These are phyloP conservation scores for Dendrocalamus latiflorus DNA, from an alignment of 202 grass and related monocot species.

Conservation along the genomic window DNA sequence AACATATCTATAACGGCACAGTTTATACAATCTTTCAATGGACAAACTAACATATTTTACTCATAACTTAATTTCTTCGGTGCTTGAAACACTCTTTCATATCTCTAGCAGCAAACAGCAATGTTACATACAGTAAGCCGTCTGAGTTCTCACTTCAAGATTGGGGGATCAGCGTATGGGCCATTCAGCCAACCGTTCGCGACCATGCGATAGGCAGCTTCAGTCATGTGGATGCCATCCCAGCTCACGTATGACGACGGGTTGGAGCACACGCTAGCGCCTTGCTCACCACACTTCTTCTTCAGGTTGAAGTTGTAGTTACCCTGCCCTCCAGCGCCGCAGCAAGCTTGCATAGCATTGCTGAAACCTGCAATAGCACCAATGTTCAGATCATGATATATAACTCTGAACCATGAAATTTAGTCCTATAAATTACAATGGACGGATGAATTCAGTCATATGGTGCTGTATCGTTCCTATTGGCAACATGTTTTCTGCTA, in stretches of 20 bases:
- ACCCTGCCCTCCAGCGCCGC: slow-evolving; percentile 62
- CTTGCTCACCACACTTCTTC: slow-evolving; percentile 73
- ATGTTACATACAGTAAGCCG: slow-evolving; percentile 27
- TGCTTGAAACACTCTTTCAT: slow-evolving; percentile 17
- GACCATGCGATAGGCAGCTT: slow-evolving; percentile 68
- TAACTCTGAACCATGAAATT: not conserved
- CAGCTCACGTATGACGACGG: slow-evolving; percentile 73
- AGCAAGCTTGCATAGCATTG: slow-evolving; percentile 63
- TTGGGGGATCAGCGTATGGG: slow-evolving; percentile 73
- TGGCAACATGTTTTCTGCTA: not conserved
- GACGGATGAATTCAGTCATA: not conserved
- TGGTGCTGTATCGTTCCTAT: not conserved
- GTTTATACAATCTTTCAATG: slow-evolving; percentile 38
- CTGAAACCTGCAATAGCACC: slow-evolving; percentile 52
- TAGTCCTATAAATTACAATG: not conserved
- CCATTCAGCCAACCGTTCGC: slow-evolving; percentile 77
- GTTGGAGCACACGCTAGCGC: slow-evolving; percentile 58
- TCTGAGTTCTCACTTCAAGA: slow-evolving; percentile 47
- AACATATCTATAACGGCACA: slow-evolving; percentile 36
- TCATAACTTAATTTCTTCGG: slow-evolving; percentile 31
- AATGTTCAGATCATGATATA: not conserved
- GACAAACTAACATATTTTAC: slow-evolving; percentile 21
- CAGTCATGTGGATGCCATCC: slow-evolving; percentile 98
- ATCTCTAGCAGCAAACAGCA: slow-evolving; percentile 3
- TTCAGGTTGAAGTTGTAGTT: slow-evolving; percentile 85